A percentile compares a stretch with the other conserved stretches of the same genome.
Evolutionary conservation across 805 yeast genomes (phyloP).

Genomic region (Ogataea pilisensis): DNA sequence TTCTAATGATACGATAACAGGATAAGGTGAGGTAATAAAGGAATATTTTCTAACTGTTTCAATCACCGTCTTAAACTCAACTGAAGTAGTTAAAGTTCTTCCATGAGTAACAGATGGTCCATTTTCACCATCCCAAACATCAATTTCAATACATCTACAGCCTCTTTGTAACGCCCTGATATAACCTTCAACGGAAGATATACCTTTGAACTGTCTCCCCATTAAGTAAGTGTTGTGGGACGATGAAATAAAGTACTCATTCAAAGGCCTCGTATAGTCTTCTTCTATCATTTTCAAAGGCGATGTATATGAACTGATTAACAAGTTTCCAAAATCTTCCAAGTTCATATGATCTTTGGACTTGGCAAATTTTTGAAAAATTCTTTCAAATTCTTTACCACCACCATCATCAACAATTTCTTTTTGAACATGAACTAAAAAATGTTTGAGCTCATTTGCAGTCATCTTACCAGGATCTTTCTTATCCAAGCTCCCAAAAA

Average conservation of each 20-base stretch:
- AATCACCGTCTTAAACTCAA: slow-evolving; percentile 65
- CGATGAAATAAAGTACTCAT: slow-evolving; percentile 84
- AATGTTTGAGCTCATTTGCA: slow-evolving; percentile 34
- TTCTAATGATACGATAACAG: slow-evolving; percentile 82
- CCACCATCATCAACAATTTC: slow-evolving; percentile 34
- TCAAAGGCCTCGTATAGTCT: slow-evolving; percentile 62
- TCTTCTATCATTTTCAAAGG: slow-evolving; percentile 23
- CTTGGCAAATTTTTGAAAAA: slow-evolving; percentile 37
- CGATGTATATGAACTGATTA: slow-evolving; percentile 30
- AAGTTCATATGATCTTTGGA: slow-evolving; percentile 17
- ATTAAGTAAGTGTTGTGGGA: slow-evolving; percentile 90
- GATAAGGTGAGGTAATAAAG: slow-evolving; percentile 81
- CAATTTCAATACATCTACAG: slow-evolving; percentile 92
- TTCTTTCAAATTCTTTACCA: slow-evolving; percentile 25
- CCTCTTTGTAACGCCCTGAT: slow-evolving; percentile 84
- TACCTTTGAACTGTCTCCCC: slow-evolving; percentile 86
- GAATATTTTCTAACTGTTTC: slow-evolving; percentile 78
- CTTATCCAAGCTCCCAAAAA: slow-evolving; percentile 32
- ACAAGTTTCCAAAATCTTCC: slow-evolving; percentile 28
- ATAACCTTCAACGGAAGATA: slow-evolving; percentile 86
- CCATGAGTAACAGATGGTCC: slow-evolving; percentile 94
- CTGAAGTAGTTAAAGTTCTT: slow-evolving; percentile 69
- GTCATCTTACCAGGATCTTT: slow-evolving; percentile 19
- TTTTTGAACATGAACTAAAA: slow-evolving; percentile 44
- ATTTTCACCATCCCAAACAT: slow-evolving; percentile 76